These are phyloP conservation scores for Hamamelis virginiana DNA, from an alignment of 164 flowering plant genomes.

Conservation along the genomic window DNA sequence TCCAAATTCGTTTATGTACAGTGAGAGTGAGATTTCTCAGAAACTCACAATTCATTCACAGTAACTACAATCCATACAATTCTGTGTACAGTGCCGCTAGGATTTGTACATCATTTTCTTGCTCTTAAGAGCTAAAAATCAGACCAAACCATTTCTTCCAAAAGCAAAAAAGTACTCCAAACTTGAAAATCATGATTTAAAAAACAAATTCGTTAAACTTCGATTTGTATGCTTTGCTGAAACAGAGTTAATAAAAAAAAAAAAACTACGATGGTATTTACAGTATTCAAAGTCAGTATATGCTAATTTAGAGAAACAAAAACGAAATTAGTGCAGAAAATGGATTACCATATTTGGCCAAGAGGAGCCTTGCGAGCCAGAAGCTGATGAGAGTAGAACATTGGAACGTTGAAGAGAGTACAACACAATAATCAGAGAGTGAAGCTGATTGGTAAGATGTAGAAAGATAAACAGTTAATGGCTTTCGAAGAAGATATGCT, in stretches of 20 bases:
- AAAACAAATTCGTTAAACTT: not conserved
- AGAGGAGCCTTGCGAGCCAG: conserved; percentile 91
- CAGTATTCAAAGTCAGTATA: not conserved
- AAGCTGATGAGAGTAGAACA: conserved; percentile 97
- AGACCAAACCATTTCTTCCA: too few relatives aligned
- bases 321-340: not conserved
- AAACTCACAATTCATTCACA: too few relatives aligned
- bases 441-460: not conserved
- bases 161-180: too few relatives aligned
- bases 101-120: too few relatives aligned
- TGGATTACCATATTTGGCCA: conserved; percentile 79
- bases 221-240: too few relatives aligned
- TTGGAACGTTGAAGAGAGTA: conserved; percentile 12
- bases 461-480: not conserved
- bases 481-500: not conserved
- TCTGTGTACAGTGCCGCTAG: too few relatives aligned
- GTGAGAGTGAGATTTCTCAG: not conserved
- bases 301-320: not conserved
- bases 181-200: not conserved
- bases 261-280: too few relatives aligned
- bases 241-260: too few relatives aligned
- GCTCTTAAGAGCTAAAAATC: too few relatives aligned
- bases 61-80: too few relatives aligned
- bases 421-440: not conserved
- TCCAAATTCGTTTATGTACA: not conserved